Conservation (phyloP, 2,329 filamentous ascomycete species). For the Curvularia sp. region DNA sequence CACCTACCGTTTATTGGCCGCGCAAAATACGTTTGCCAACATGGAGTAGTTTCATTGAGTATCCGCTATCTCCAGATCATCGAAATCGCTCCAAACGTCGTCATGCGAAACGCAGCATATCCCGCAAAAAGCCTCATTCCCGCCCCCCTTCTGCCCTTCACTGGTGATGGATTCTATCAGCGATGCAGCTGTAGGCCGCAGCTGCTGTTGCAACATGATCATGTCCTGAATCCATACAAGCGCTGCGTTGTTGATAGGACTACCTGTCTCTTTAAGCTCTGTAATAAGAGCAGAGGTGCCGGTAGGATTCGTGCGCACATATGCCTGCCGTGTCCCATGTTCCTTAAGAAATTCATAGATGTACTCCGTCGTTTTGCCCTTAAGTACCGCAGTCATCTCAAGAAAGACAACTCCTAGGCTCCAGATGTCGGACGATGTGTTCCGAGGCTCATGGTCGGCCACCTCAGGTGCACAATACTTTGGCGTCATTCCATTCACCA, state of each 20-base stretch:
- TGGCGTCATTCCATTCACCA: background rate
- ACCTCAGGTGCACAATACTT: constrained; percentile 3
- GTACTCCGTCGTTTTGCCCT: background rate
- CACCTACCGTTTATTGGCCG: background rate
- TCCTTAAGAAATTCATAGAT: background rate
- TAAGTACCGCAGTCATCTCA: background rate
- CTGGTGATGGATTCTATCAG: background rate
- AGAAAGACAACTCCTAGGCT: background rate
- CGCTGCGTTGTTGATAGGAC: background rate
- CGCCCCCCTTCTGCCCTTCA: background rate
- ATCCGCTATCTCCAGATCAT: background rate
- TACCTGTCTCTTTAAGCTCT: background rate
- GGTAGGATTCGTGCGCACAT: background rate
- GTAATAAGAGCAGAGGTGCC: background rate
- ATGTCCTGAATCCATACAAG: background rate
- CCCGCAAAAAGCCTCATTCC: background rate
- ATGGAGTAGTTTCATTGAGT: background rate
- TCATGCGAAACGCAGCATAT: background rate
- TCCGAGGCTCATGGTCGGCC: background rate
- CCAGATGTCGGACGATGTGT: background rate
- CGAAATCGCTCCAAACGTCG: background rate
- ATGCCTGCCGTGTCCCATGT: background rate
- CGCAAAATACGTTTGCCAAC: background rate
- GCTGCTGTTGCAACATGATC: background rate
- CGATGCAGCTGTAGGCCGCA: background rate